phyloP scores from a whole-genome alignment of 805 yeast genomes.

The Sugiyamaella mastotermitis region DNA sequence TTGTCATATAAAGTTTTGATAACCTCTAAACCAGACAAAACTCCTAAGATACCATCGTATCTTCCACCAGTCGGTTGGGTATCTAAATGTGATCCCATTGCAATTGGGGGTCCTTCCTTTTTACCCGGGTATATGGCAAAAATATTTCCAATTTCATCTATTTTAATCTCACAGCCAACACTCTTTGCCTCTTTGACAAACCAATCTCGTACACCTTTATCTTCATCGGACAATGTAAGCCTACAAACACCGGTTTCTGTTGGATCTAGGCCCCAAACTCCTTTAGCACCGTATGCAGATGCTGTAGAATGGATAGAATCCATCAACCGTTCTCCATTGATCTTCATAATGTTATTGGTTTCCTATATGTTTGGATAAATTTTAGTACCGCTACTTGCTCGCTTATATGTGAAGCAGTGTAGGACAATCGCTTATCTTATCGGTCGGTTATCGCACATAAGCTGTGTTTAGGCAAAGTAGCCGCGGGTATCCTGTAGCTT shows the following conservation, averaged over 20 bases:
- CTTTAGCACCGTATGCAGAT: conserved; percentile 7
- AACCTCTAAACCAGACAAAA: conserved; percentile 59
- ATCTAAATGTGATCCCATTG: conserved; percentile 66
- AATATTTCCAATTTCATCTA: conserved; percentile 63
- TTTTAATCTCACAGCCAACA: conserved; percentile 51
- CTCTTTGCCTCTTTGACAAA: conserved; percentile 43
- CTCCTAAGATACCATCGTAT: conserved; percentile 69
- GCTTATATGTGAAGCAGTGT: too few relatives aligned
- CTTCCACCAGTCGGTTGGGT: conserved; percentile 77
- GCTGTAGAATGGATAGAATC: conserved; percentile 7
- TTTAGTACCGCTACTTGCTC: too few relatives aligned
- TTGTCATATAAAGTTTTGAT: conserved; percentile 57
- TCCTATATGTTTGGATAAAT: too few relatives aligned
- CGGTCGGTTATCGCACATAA: too few relatives aligned
- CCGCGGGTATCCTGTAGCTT: too few relatives aligned
- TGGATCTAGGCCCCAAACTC: conserved; percentile 7
- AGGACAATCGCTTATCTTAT: too few relatives aligned
- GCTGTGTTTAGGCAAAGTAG: too few relatives aligned
- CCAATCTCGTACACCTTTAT: conserved; percentile 62
- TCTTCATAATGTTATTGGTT: too few relatives aligned
- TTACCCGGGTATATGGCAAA: conserved; percentile 60
- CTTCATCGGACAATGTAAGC: conserved; percentile 55
- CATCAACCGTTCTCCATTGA: background rate
- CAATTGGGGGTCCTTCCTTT: conserved; percentile 46
- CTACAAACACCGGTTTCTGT: conserved; percentile 61